phyloP scores from a whole-genome alignment of 768 basidiomycete species.

The Leccinum fibrillosum region DNA sequence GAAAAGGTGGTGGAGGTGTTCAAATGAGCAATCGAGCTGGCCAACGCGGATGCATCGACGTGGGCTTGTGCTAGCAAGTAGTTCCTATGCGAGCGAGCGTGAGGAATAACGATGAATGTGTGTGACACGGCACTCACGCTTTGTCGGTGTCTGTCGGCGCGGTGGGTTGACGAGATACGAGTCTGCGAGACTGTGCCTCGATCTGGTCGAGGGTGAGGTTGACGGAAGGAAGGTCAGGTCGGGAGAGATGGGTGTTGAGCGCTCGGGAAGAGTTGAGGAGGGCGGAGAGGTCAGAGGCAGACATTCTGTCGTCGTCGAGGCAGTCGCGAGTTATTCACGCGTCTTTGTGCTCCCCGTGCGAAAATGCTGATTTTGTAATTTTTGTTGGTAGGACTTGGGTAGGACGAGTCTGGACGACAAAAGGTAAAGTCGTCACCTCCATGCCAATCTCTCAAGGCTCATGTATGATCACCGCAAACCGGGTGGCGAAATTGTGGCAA shows the following conservation, averaged over 20 bases:
- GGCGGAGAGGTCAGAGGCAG: background rate
- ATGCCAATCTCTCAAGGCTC: no score
- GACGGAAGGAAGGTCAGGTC: conserved; percentile 83
- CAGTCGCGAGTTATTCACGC: no score
- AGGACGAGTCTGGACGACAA: no score
- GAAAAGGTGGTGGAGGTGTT: conserved; percentile 82
- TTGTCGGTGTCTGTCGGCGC: conserved; percentile 60
- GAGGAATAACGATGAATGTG: conserved; percentile 5
- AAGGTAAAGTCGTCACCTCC: no score
- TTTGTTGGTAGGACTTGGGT: no score
- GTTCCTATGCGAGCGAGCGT: background rate
- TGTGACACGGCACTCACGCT: conserved; percentile 47
- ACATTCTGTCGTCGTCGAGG: background rate
- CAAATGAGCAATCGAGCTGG: conserved; percentile 77
- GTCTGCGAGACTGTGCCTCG: conserved; percentile 46
- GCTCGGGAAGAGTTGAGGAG: background rate
- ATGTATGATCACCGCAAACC: no score
- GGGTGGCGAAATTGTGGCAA: no score
- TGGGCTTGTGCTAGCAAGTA: background rate
- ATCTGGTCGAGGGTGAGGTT: conserved; percentile 92
- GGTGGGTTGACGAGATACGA: conserved; percentile 9
- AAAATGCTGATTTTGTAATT: no score
- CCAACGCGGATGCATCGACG: conserved; percentile 64
- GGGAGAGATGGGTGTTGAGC: conserved; percentile 64
- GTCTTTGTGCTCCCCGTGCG: no score